A percentile compares a stretch with the other conserved stretches of the same genome.
Evolutionary conservation across 2,329 filamentous ascomycete species (phyloP).

Genomic region (Calonectria crousiana): DNA sequence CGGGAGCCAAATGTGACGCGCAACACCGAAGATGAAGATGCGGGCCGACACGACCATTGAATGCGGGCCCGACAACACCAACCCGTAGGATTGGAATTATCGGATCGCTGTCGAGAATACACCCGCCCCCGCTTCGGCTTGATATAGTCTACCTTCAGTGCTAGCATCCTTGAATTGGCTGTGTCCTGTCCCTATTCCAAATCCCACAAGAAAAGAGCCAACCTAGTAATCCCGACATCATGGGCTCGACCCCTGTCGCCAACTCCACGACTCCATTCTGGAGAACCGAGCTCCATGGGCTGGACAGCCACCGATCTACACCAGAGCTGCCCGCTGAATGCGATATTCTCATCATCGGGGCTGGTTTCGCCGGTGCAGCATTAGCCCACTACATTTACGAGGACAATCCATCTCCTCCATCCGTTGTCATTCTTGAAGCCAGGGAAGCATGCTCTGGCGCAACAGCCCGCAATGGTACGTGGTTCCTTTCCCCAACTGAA

Average conservation of each 20-base stretch:
- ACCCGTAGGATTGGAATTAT: not conserved
- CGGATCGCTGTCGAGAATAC: not conserved
- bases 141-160: not conserved
- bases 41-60: not conserved
- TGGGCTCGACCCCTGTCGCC: conserved; percentile 5
- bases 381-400: conserved; percentile 56
- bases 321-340: conserved; percentile 49
- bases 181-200: not conserved
- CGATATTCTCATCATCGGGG: conserved; percentile 57
- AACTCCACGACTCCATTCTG: conserved; percentile 21
- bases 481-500: not conserved
- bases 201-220: not conserved
- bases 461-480: conserved; percentile 49
- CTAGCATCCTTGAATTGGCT: not conserved
- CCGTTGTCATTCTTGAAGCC: conserved; percentile 49
- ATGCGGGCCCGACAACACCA: not conserved
- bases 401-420: conserved; percentile 28
- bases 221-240: not conserved
- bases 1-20: not conserved
- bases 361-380: conserved; percentile 47
- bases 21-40: not conserved
- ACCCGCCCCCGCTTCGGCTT: not conserved
- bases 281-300: conserved; percentile 1
- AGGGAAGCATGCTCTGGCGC: conserved; percentile 50
- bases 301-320: conserved; percentile 16